Base-by-base conservation (phyloP, 148 eudicot genomes). In the Tetragonia tetragonoides region DNA sequence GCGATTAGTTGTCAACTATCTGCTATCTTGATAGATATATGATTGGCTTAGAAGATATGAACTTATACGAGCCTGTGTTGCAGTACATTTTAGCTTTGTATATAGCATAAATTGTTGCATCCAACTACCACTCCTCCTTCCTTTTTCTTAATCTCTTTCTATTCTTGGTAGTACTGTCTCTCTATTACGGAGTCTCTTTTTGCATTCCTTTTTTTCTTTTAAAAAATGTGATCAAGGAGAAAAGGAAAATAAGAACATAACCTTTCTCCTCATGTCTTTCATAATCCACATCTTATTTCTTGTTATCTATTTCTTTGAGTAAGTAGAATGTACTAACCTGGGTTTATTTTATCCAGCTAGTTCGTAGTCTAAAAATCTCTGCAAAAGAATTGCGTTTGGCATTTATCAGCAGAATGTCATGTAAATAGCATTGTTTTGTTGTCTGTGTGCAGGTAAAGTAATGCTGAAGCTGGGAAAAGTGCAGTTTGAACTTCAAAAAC, bases 401-500 rank as follows among this genome's bases (percentile, higher is more conserved):
- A 28, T 34, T 11, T 14, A 49, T 75, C 24, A 40, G 66, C 49
- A 28, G 41, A 54, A 38, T 74, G 53, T 15, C 21, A 24, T 49
- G 54, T 28, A 49, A 20, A 8, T 44, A 6, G 44, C 44, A 3
- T 40, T 49, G 66, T 74, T 28, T 57, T 38, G 51, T 68, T 69
- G 34, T 83, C 67, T 23, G 40, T 77, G 11, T 84, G 84, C 87
- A 95, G 99, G 97, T 73, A 88, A 89, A 85, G 97, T 88, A 14
- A 85, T 95, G 88, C 75, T 93, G 73, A 91, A 79, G 97, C 90
- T 95, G 21, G 99, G 97, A 28, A 93, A 91, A 80, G 79, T 87
- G 78, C 97, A 95, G 80, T 93, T 90, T 84, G 87, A 91, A 77
- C 88, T 95, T 81, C 97, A 95, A 84, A 92, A 79, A 81, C 93